Evolutionary conservation across 495 filamentous ascomycete genomes (phyloP).

Genomic region (Aspergillus sclerotioniger): DNA sequence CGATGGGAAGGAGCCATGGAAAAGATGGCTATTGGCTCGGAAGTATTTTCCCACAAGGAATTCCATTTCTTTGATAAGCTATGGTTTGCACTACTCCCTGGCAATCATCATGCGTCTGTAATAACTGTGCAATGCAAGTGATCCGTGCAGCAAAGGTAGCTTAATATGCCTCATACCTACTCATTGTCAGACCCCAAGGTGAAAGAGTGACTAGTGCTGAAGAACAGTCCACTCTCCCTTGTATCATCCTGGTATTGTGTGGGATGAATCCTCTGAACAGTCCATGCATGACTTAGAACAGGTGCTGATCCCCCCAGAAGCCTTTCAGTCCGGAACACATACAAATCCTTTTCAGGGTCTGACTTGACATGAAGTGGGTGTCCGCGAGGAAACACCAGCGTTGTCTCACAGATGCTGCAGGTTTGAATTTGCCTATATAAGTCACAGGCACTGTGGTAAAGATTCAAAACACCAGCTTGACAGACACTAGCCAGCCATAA

Average conservation of each 20-base stretch:
- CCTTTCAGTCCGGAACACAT: conserved; percentile 42
- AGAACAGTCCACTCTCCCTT: conserved; percentile 40
- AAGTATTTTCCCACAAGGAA: too few species aligned
- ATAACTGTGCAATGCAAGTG: too few species aligned
- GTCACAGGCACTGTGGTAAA: conserved; percentile 36
- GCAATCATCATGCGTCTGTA: too few species aligned
- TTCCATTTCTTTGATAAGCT: too few species aligned
- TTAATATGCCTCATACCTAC: too few species aligned
- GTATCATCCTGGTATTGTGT: conserved; percentile 32
- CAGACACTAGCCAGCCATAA: conserved; percentile 45
- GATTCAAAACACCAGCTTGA: conserved; percentile 40
- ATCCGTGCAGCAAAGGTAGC: too few species aligned
- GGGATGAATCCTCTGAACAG: conserved; percentile 42
- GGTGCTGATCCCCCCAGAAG: conserved; percentile 31
- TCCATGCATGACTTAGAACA: conserved; percentile 30
- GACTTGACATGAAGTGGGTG: conserved; percentile 29
- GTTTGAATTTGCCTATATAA: conserved; percentile 41
- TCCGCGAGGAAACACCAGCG: conserved; percentile 38
- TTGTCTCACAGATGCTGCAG: conserved; percentile 40
- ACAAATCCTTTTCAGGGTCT: conserved; percentile 27
- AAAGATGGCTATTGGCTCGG: too few species aligned
- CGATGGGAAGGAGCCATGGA: too few species aligned
- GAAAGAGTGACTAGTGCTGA: too few species aligned
- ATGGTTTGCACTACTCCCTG: too few species aligned
- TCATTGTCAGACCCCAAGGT: too few species aligned